phyloP scores from a whole-genome alignment of 306 rosid species.

The Comarum palustre region DNA sequence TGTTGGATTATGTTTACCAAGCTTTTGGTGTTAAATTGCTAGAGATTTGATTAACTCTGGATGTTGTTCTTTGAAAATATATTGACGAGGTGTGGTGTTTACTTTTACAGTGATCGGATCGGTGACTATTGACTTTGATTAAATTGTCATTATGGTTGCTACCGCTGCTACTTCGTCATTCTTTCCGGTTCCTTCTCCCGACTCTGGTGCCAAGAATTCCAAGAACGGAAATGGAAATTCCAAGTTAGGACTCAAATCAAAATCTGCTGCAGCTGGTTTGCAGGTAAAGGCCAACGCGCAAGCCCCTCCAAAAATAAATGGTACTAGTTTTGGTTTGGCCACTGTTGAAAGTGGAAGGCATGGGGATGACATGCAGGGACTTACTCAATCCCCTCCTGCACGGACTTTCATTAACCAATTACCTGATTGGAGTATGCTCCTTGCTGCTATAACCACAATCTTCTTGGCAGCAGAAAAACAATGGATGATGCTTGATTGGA shows the following conservation, averaged over 20 bases:
- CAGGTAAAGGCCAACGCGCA: slow-evolving; percentile 84
- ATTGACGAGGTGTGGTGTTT: slow-evolving; percentile 11
- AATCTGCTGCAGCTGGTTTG: slow-evolving; percentile 58
- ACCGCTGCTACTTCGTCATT: slow-evolving; percentile 72
- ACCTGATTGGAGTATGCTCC: slow-evolving; percentile 99
- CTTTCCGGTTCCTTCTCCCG: slow-evolving; percentile 64
- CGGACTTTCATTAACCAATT: slow-evolving; percentile 89
- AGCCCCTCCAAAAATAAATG: slow-evolving; percentile 87
- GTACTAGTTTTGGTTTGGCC: slow-evolving; percentile 53
- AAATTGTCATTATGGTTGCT: slow-evolving; percentile 76
- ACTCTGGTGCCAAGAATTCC: slow-evolving; percentile 43
- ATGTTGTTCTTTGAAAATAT: not conserved
- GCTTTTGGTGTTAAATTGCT: too few relatives aligned
- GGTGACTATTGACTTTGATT: slow-evolving; percentile 21
- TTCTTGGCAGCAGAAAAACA: slow-evolving; percentile 99
- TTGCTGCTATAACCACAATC: slow-evolving; percentile 97
- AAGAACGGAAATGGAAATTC: slow-evolving; percentile 46
- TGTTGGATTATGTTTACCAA: too few relatives aligned
- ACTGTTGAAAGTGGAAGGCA: slow-evolving; percentile 51
- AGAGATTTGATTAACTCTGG: not conserved
- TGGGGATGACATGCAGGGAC: slow-evolving; percentile 42
- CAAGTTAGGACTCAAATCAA: slow-evolving; percentile 54
- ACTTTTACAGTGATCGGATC: slow-evolving; percentile 21
- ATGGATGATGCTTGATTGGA: slow-evolving; percentile 99
- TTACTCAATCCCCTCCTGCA: slow-evolving; percentile 49